These are phyloP conservation scores for Irpex rosettiformis DNA, from an alignment of 1,284 basidiomycete genomes.

Conservation along the genomic window DNA sequence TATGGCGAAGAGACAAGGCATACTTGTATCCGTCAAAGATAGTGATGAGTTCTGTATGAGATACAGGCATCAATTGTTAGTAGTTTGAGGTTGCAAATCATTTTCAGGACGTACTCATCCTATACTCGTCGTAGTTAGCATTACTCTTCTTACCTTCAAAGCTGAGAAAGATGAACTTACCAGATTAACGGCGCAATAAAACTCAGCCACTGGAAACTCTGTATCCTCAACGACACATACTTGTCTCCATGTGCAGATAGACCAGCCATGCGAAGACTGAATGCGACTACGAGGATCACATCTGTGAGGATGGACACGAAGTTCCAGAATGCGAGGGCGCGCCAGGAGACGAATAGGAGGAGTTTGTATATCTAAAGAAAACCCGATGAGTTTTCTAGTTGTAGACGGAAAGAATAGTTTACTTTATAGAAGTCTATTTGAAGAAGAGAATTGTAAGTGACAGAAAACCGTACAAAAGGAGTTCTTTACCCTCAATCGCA, in stretches of 20 bases:
- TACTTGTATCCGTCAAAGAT: constrained; percentile 81
- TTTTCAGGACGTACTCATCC: constrained; percentile 71
- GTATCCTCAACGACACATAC: constrained; percentile 46
- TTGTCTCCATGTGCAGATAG: constrained; percentile 41
- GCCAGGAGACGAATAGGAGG: constrained; percentile 63
- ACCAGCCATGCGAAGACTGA: constrained; percentile 70
- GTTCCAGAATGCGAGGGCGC: constrained; percentile 82
- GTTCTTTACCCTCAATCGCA: constrained; percentile 63
- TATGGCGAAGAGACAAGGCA: constrained; percentile 17
- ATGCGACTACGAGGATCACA: constrained; percentile 67
- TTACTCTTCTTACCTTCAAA: neutral
- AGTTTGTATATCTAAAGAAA: constrained; percentile 58
- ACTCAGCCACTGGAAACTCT: constrained; percentile 84
- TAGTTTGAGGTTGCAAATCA: no score
- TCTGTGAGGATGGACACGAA: constrained; percentile 72
- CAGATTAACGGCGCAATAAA: constrained; percentile 86
- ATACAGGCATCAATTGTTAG: constrained; percentile 12
- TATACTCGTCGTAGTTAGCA: constrained; percentile 22
- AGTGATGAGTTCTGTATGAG: constrained; percentile 63
- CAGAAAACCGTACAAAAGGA: neutral
- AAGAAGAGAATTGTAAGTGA: neutral
- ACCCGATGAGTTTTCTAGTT: neutral
- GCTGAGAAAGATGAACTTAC: constrained; percentile 37
- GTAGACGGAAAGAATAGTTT: neutral
- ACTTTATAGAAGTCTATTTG: neutral